These are phyloP conservation scores for Neonothopanus nambi DNA, from an alignment of 1,284 basidiomycete genomes.

Conservation along the genomic window DNA sequence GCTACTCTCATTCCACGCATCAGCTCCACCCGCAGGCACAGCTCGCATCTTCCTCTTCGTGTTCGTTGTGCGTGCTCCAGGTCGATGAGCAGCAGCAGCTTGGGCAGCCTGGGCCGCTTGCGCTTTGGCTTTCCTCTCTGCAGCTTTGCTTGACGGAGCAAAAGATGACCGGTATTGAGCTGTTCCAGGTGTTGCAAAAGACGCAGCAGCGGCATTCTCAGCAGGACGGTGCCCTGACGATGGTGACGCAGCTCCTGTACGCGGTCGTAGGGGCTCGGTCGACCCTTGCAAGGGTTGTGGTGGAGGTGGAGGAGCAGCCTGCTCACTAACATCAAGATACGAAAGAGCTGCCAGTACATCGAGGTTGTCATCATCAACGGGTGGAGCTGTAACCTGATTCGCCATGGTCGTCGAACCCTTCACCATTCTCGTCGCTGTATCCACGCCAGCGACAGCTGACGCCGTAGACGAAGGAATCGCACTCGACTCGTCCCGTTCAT, in stretches of 20 bases:
- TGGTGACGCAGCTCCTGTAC: conserved; percentile 14
- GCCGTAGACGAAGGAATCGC: conserved; percentile 3
- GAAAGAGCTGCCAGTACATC: conserved; percentile 78
- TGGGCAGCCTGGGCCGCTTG: conserved; percentile 81
- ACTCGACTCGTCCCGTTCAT: neutral
- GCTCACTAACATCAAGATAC: conserved; percentile 62
- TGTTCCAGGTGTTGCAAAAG: conserved; percentile 16
- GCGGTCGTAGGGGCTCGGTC: conserved; percentile 3
- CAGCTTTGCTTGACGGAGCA: conserved; percentile 77
- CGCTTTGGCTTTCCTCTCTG: conserved; percentile 78
- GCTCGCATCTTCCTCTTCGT: conserved; percentile 52
- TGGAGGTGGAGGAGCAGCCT: conserved; percentile 28
- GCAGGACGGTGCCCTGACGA: conserved; percentile 24
- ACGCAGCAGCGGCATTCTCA: conserved; percentile 10
- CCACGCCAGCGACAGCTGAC: neutral
- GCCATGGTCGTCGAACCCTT: neutral
- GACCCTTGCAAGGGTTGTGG: neutral
- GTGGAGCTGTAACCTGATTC: no score
- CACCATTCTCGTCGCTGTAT: neutral
- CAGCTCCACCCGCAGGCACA: conserved; percentile 30
- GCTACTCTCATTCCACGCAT: conserved; percentile 74
- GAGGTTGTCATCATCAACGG: conserved; percentile 49
- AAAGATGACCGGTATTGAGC: conserved; percentile 75
- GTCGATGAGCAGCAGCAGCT: conserved; percentile 70
- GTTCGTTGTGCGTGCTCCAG: conserved; percentile 57